Evolutionary conservation across 108 stramenopile genomes (phyloP).

Genomic region (Phaeodactylum tricornutum): DNA sequence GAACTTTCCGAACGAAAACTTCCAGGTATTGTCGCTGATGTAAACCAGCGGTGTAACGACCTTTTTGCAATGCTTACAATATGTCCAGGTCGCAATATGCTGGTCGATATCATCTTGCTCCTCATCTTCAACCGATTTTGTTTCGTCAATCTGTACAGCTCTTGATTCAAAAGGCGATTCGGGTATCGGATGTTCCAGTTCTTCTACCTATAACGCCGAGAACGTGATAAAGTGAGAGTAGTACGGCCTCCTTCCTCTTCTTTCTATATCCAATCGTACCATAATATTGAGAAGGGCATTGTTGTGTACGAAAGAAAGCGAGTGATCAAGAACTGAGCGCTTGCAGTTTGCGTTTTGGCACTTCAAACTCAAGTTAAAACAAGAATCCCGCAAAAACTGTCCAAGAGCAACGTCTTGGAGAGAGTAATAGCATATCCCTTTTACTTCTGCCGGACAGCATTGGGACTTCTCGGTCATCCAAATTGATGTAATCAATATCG

Average conservation of each 20-base stretch:
- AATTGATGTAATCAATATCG: conserved; percentile 86
- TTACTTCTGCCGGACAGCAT: conserved; percentile 91
- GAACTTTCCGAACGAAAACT: conserved; percentile 94
- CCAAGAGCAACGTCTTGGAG: conserved; percentile 88
- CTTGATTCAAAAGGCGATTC: conserved; percentile 15
- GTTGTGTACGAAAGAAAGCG: conserved; percentile 87
- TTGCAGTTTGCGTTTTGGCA: conserved; percentile 90
- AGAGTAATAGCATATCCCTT: conserved; percentile 91
- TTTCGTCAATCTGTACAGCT: conserved; percentile 16
- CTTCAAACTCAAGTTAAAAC: conserved; percentile 89
- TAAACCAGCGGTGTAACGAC: conserved; percentile 79
- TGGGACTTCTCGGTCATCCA: conserved; percentile 94
- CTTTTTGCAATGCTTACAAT: conserved; percentile 74
- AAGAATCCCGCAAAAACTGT: conserved; percentile 86
- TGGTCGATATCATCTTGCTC: conserved; percentile 31
- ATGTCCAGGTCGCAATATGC: conserved; percentile 88
- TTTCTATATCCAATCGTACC: conserved; percentile 12
- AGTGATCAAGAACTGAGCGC: conserved; percentile 85
- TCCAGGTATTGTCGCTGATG: conserved; percentile 90
- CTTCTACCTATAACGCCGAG: conserved; percentile 27
- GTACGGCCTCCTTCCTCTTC: background rate
- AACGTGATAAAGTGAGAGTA: background rate
- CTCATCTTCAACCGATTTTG: conserved; percentile 5
- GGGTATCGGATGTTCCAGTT: conserved; percentile 69
- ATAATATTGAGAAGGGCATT: conserved; percentile 87